Evolutionary conservation across 1,284 basidiomycete genomes (phyloP).

Genomic region (Trichosporon faecale): DNA sequence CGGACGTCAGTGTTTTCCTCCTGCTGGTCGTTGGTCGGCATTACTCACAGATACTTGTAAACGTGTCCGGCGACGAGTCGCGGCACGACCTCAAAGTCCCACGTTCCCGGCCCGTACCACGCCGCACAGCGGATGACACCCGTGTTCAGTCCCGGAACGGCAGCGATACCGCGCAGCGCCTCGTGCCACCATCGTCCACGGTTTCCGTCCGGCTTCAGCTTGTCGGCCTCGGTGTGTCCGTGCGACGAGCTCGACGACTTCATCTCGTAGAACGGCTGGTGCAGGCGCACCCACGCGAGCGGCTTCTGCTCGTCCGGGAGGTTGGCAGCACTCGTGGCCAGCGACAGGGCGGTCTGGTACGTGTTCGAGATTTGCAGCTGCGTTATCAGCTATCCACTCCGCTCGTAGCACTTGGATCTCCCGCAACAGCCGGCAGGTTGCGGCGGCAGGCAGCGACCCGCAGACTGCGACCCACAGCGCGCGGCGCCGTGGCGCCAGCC

Average conservation of each 20-base stretch:
- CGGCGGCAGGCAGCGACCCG: too few relatives aligned
- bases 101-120: conserved; percentile 41
- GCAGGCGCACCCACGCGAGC: conserved; percentile 75
- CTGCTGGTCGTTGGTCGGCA: background rate
- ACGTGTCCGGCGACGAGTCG: conserved; percentile 71
- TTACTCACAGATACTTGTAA: conserved; percentile 64
- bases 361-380: conserved; percentile 69
- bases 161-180: conserved; percentile 68
- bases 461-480: too few relatives aligned
- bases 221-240: conserved; percentile 63
- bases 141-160: conserved; percentile 72
- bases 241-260: conserved; percentile 48
- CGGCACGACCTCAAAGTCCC: conserved; percentile 58
- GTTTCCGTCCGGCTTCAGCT: conserved; percentile 67
- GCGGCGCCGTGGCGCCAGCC: background rate
- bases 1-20: background rate
- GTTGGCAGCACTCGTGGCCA: conserved; percentile 58
- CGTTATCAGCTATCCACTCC: conserved; percentile 29
- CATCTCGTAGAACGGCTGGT: conserved; percentile 78
- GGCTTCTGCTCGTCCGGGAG: conserved; percentile 62
- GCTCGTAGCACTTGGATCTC: background rate
- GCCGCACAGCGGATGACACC: conserved; percentile 61
- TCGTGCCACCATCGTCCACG: conserved; percentile 89
- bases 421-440: too few relatives aligned
- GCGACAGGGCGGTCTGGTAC: conserved; percentile 64